A percentile compares a stretch with the other conserved stretches of the same genome.
Conservation (phyloP, 441 rosid genomes). For the Corymbia calophylla region DNA sequence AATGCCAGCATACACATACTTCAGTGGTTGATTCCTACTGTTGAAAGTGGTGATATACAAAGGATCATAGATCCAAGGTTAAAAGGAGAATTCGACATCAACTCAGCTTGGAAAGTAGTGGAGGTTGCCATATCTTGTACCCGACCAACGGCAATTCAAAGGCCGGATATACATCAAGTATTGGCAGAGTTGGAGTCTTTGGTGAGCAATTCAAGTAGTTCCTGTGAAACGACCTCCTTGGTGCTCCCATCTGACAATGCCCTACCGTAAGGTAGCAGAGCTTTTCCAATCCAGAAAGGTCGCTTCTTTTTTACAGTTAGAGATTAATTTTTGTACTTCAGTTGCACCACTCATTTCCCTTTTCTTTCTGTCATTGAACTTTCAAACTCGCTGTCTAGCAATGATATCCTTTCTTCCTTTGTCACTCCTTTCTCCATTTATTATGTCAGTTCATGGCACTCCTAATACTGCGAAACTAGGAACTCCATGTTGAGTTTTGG, state of each 20-base stretch:
- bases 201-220: neutral
- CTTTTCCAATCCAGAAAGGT: neutral
- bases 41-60: neutral
- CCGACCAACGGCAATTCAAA: neutral
- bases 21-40: neutral
- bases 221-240: neutral
- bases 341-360: neutral
- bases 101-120: neutral
- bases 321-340: neutral
- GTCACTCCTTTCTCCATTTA: neutral
- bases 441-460: neutral
- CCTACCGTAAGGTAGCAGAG: neutral
- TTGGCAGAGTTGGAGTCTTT: neutral
- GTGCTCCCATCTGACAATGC: neutral
- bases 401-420: neutral
- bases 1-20: neutral
- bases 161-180: neutral
- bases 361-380: neutral
- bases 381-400: neutral
- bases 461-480: fast-evolving
- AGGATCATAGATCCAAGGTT: neutral
- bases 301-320: neutral
- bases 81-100: neutral
- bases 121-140: neutral
- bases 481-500: neutral